Conservation (phyloP, 257 asterid genomes). For the Scutellaria galericulata region DNA sequence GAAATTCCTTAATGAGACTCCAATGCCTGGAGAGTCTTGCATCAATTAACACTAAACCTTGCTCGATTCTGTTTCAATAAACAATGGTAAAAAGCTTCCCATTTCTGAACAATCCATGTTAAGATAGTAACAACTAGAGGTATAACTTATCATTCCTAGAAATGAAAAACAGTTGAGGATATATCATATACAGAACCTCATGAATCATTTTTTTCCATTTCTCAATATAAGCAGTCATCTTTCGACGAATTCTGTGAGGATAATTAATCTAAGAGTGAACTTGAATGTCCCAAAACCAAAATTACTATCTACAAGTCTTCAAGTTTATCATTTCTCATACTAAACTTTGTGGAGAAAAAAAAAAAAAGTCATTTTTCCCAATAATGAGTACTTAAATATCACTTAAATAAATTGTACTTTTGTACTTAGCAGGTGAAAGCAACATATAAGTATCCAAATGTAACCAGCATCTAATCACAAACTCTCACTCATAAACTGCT, state of each 20-base stretch:
- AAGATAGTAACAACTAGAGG: neutral
- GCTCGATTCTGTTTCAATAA: neutral
- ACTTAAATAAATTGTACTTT: neutral
- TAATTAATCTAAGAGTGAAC: too few species aligned
- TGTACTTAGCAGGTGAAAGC: too few species aligned
- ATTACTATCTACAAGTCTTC: too few species aligned
- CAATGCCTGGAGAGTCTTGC: neutral
- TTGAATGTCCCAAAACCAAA: too few species aligned
- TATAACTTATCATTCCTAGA: neutral
- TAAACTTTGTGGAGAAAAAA: too few species aligned
- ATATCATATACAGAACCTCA: neutral
- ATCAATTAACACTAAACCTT: neutral
- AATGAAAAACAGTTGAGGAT: neutral
- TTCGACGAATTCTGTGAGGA: too few species aligned
- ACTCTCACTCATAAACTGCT: neutral
- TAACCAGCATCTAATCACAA: conserved; percentile 2
- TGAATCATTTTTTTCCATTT: too few species aligned
- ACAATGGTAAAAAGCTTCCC: neutral
- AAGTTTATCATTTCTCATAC: too few species aligned
- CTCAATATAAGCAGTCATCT: too few species aligned
- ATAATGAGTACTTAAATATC: too few species aligned
- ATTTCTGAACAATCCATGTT: neutral
- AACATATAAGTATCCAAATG: neutral
- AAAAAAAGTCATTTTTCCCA: too few species aligned
- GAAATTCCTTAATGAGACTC: conserved; percentile 2